Percentiles rank a stretch among this genome's conserved stretches.
Conservation (phyloP, 768 basidiomycete genomes). For the Tricholoma hemisulphureum region DNA sequence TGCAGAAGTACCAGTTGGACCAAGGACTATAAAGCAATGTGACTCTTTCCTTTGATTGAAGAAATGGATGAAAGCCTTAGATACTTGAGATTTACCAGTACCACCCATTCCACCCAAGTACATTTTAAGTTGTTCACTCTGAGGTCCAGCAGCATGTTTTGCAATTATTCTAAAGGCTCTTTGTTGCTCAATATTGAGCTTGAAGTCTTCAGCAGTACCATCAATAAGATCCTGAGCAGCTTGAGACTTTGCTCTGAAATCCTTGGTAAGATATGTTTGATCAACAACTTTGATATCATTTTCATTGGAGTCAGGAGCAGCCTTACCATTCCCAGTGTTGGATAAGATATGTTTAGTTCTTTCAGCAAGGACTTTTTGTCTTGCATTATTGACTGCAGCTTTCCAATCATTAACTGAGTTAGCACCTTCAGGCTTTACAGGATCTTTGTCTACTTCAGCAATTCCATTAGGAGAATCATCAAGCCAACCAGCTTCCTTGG, state of each 20-base stretch:
- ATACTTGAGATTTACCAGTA: constrained; percentile 17
- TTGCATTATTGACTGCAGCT: background rate
- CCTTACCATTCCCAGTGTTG: background rate
- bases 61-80: constrained; percentile 20
- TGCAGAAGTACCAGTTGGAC: constrained; percentile 26
- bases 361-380: constrained; percentile 1
- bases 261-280: background rate
- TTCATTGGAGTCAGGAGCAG: background rate
- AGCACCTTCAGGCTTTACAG: background rate
- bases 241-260: background rate
- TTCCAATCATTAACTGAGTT: constrained; percentile 1
- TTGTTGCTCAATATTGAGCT: constrained; percentile 32
- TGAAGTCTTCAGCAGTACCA: constrained; percentile 4
- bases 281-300: constrained; percentile 5
- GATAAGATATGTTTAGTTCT: background rate
- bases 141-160: constrained; percentile 15
- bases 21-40: constrained; percentile 13
- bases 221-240: background rate
- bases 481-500: background rate
- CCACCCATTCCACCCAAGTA: constrained; percentile 30
- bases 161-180: constrained; percentile 29
- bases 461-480: background rate
- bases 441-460: background rate
- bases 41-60: constrained; percentile 13
- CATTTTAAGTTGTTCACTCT: constrained; percentile 22